Evolutionary conservation across 2,329 filamentous ascomycete genomes (phyloP).

Genomic region (Fusarium incarnatum): DNA sequence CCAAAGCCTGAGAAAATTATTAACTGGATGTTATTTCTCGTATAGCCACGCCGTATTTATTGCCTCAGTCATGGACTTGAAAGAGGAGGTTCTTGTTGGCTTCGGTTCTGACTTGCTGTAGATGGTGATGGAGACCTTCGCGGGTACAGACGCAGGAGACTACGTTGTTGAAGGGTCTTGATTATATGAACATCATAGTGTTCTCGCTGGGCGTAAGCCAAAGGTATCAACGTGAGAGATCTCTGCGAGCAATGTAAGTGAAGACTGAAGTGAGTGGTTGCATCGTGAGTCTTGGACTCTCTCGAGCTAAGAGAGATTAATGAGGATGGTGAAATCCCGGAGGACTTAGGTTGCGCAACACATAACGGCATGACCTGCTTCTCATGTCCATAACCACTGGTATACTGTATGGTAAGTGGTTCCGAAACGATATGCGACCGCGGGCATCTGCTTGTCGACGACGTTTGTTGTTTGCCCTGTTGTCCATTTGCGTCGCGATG

Average conservation of each 20-base stretch:
- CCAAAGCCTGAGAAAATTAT: no score
- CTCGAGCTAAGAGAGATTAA: background rate
- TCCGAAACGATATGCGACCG: accelerated
- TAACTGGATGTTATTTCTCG: no score
- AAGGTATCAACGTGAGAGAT: accelerated
- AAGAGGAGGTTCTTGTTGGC: conserved; percentile 23
- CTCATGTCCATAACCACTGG: no score
- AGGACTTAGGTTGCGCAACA: background rate
- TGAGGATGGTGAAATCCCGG: background rate
- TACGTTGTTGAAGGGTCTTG: conserved; percentile 13
- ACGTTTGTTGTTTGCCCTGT: background rate
- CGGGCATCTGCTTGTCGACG: accelerated
- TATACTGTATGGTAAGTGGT: background rate
- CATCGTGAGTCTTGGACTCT: background rate
- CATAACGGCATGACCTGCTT: no score
- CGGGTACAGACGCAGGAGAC: background rate
- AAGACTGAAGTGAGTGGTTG: background rate
- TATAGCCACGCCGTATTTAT: background rate
- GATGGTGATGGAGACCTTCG: conserved; percentile 4
- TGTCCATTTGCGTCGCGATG: background rate
- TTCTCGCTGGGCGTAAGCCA: background rate
- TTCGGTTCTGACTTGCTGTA: conserved; percentile 26
- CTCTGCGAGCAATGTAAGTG: background rate
- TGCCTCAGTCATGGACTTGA: conserved; percentile 21
- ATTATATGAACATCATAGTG: background rate